Evolutionary conservation across 2,329 filamentous ascomycete genomes (phyloP), one percentile per base, ranked within the genome.

Genomic region (Calonectria pseudoturangicola): DNA sequence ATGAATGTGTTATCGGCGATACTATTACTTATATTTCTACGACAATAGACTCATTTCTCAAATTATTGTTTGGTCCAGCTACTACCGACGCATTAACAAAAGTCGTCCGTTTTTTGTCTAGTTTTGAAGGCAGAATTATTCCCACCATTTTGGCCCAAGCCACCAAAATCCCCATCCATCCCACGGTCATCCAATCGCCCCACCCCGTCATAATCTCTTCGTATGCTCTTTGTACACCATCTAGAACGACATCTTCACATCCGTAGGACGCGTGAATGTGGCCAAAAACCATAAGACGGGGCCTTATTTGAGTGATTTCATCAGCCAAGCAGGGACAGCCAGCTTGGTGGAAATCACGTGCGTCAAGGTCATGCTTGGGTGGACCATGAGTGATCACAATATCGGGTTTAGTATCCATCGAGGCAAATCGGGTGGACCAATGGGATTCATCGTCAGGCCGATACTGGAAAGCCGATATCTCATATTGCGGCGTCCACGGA

Each of bases 381-480:
- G 79, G 79, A 18, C 78, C 75, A 51, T 80, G 79, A 5, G 74
- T 78, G 47, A 81, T 60, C 7, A 81, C 9, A 28, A 81, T 74
- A 39, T 81, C 75, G 2, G 73, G 76, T 21, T 47, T 70, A 4
- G 36, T 7, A 4, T 47, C 12, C 3, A 72, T 30, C 0, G 51
- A 63, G 2, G 43, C 30, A 9, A 79, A 71, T 3, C 64, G 63
- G 28, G 69, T 13, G 1, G 60, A 43, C 78, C 76, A 81, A 15
- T 74, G 72, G 0, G 18, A 10, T 2, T 54, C 66, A 25, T 71
- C 28, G 25, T 75, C 58, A 3, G 77, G 74, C 1, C 33, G 51
- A 33, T 81, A 82, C 48, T 81, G 79, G 36, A 81, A 82, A 4
- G 77, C 79, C 4, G 75, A 81, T 13, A 51, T 48, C 41, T 47